Evolutionary conservation across 805 yeast genomes (phyloP), one percentile per base, ranked within the genome.

Genomic region (Kluyveromyces siamensis): DNA sequence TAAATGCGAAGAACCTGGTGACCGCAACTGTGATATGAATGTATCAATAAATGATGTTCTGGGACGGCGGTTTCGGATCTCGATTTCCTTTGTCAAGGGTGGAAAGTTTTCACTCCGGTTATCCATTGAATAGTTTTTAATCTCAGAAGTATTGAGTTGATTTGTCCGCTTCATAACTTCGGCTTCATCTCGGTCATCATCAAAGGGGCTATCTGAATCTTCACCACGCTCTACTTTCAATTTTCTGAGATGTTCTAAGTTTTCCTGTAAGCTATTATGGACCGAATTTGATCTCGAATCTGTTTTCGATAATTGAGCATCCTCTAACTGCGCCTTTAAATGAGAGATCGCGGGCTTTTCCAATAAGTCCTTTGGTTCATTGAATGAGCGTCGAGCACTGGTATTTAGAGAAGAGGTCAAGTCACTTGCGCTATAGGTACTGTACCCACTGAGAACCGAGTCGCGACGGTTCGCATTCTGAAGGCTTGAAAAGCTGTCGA

Each of bases 1-100:
- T 8, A 41, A 25, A 27, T 45, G 50, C n/a, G 50, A 53, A 8
- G 50, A 47, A 2, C 52, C 51, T 1, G 67, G 58, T 19, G 58
- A 56, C 11, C 58, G 42, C 42, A 53, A 49, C 40, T 55, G 62
- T 3, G 61, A 50, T 57, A 65, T 59, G 40, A 58, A 63, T 13
- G 66, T 59, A 45, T 63, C 69, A 25, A 65, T 60, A 41, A 65
- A 65, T 1, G 69, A 65, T 21, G 56, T 52, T 17, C 66, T 56
- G 18, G 56, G 56, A 3, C 44, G 47, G 8, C 60, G 52, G n/a
- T 51, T 52, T 8, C 50, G 52, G 14, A 54, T 10, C 13, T 51
- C 2, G 7, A 30, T 30, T 11, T 30, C 35, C 7, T 30, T 10
- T 30, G 35, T 30, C 14, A 30, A 30, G 35, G 35, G 35, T 30